Conservation (phyloP, 257 asterid species). For the Gentiana dahurica region DNA sequence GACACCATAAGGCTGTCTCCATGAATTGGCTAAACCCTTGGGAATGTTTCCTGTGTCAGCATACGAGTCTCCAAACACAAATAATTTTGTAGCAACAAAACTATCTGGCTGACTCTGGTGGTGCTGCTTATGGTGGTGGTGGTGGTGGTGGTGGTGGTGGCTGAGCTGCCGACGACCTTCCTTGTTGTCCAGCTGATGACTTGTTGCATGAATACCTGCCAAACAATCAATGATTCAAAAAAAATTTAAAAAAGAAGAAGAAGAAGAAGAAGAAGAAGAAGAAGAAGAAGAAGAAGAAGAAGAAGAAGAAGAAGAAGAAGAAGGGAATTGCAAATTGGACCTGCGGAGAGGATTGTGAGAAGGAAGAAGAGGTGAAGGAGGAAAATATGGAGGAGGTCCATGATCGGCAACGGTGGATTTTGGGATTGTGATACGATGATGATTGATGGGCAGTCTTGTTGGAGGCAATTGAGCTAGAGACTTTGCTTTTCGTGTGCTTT, state of each 20-base stretch:
- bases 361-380: constrained; percentile 18
- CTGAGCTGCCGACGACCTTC: not conserved
- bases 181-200: constrained; percentile 2
- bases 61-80: constrained; percentile 92
- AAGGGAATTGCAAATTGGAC: constrained; percentile 12
- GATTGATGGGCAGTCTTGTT: not conserved
- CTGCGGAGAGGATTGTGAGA: constrained; percentile 28
- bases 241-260: too few relatives aligned
- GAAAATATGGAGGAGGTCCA: constrained; percentile 28
- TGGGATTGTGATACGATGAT: not conserved
- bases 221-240: constrained; percentile 6
- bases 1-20: constrained; percentile 74
- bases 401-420: constrained; percentile 12
- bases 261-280: not conserved
- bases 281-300: not conserved
- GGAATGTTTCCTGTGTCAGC: constrained; percentile 76
- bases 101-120: constrained; percentile 2
- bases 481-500: too few relatives aligned
- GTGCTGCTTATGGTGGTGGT: constrained; percentile 13
- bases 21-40: constrained; percentile 44
- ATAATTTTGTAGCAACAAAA: constrained; percentile 40
- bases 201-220: constrained; percentile 12
- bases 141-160: not conserved
- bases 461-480: too few relatives aligned
- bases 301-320: not conserved